Evolutionary conservation across 257 asterid genomes (phyloP).

Genomic region (Mentha longifolia): DNA sequence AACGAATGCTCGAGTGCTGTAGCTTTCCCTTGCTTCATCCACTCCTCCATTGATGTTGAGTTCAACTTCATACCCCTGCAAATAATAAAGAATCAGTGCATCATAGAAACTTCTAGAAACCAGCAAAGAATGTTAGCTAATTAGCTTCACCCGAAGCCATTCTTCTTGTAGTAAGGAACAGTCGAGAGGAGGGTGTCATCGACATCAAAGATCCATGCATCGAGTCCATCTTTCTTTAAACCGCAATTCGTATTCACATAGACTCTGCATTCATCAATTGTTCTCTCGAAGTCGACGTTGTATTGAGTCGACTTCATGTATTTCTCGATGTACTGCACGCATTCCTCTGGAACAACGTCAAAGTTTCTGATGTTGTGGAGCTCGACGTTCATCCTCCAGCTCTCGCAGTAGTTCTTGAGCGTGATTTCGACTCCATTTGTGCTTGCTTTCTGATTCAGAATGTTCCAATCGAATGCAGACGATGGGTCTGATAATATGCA

Average conservation of each 20-base stretch:
- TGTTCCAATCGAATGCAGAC: slow-evolving; percentile 70
- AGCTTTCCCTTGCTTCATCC: slow-evolving; percentile 73
- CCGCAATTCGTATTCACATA: slow-evolving; percentile 52
- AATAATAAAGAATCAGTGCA: background rate
- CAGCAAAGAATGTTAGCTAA: background rate
- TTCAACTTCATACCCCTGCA: slow-evolving; percentile 63
- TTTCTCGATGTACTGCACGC: slow-evolving; percentile 56
- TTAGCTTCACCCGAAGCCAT: slow-evolving; percentile 70
- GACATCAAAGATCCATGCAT: slow-evolving; percentile 75
- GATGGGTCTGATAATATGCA: slow-evolving; percentile 38
- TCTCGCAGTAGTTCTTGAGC: slow-evolving; percentile 71
- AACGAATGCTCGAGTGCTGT: slow-evolving; percentile 58
- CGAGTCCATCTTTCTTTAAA: slow-evolving; percentile 60
- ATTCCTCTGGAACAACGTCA: slow-evolving; percentile 71
- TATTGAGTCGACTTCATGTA: slow-evolving; percentile 82
- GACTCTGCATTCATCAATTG: slow-evolving; percentile 56
- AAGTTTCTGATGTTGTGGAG: slow-evolving; percentile 60
- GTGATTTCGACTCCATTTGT: slow-evolving; percentile 53
- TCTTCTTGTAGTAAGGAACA: slow-evolving; percentile 71
- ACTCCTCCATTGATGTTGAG: slow-evolving; percentile 63
- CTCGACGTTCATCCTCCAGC: slow-evolving; percentile 86
- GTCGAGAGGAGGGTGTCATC: slow-evolving; percentile 84
- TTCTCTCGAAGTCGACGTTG: slow-evolving; percentile 63
- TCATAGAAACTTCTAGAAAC: background rate
- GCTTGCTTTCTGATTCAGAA: slow-evolving; percentile 48